Evolutionary conservation across 2,329 filamentous ascomycete genomes (phyloP).

Genomic region (Pseudogymnoascus sp.): DNA sequence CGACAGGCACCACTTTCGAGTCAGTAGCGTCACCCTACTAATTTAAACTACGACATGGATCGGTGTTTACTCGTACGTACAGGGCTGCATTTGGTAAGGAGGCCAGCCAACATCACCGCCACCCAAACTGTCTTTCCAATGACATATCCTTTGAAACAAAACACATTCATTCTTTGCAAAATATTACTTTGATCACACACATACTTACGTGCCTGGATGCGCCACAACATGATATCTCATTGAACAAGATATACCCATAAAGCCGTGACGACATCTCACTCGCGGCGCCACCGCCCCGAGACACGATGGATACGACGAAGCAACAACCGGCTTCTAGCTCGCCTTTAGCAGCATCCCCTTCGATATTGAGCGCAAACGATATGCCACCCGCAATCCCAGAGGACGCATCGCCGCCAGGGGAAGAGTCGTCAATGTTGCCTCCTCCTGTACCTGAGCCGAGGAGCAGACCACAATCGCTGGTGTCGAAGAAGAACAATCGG

Average conservation of each 20-base stretch:
- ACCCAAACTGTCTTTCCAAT: constrained; percentile 3
- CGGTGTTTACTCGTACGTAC: constrained; percentile 4
- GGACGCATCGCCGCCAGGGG: background rate
- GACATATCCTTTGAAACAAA: background rate
- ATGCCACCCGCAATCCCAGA: background rate
- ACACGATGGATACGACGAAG: constrained; percentile 7
- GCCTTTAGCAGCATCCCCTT: background rate
- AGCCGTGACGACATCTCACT: background rate
- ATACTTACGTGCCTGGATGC: background rate
- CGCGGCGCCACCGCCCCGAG: background rate
- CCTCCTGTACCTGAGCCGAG: constrained; percentile 16
- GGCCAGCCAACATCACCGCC: constrained; percentile 6
- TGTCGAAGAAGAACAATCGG: constrained; percentile 19
- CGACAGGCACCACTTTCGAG: background rate
- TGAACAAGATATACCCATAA: background rate
- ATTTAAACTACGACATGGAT: constrained; percentile 9
- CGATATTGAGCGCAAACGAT: background rate
- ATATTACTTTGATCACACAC: background rate
- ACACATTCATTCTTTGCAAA: background rate
- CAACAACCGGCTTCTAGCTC: background rate
- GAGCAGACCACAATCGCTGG: background rate
- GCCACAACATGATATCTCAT: constrained; percentile 3
- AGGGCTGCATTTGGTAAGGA: constrained; percentile 7
- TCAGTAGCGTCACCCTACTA: constrained; percentile 7
- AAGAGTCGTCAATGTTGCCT: constrained; percentile 19